Percentiles rank a stretch among this genome's conserved stretches.
phyloP scores from a whole-genome alignment of 1,284 basidiomycete species.

The Fistulinella cinereoalba region DNA sequence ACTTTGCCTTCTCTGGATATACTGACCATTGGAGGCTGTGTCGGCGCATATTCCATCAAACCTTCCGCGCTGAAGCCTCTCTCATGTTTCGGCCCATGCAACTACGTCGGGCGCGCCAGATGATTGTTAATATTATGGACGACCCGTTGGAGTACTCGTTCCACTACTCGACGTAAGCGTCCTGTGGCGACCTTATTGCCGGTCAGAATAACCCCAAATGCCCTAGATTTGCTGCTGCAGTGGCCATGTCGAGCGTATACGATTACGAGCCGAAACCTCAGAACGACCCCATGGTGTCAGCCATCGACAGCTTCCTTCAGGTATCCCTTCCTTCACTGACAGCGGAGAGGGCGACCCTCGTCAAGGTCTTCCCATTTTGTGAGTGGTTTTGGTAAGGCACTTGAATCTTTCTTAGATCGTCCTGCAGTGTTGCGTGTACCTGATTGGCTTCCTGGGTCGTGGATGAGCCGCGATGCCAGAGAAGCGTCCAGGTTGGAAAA shows the following conservation, averaged over 20 bases:
- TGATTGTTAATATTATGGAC: constrained; percentile 8
- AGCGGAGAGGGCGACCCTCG: not conserved
- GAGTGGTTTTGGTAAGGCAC: not conserved
- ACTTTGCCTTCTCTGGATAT: not conserved
- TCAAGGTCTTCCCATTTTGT: constrained; percentile 20
- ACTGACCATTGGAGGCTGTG: constrained; percentile 4
- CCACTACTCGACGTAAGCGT: constrained; percentile 5
- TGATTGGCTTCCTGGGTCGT: constrained; percentile 17
- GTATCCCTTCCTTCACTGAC: not conserved
- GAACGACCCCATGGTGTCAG: constrained; percentile 13
- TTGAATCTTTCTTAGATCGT: too few relatives aligned
- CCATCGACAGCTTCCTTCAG: not conserved
- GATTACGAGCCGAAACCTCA: constrained; percentile 13
- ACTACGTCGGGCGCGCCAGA: constrained; percentile 4
- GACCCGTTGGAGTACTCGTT: constrained; percentile 3
- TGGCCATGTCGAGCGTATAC: constrained; percentile 14
- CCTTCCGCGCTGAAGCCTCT: not conserved
- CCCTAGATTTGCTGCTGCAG: constrained; percentile 8
- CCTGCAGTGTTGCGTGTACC: constrained; percentile 17
- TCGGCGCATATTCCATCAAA: constrained; percentile 2
- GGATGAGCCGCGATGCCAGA: constrained; percentile 4
- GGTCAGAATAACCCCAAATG: not conserved
- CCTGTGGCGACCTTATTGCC: too few relatives aligned
- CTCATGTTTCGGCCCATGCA: constrained; percentile 8
- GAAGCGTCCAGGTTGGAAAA: not conserved